Base-by-base conservation (phyloP, 495 filamentous ascomycete species). In the Elasticomyces elasticus region DNA sequence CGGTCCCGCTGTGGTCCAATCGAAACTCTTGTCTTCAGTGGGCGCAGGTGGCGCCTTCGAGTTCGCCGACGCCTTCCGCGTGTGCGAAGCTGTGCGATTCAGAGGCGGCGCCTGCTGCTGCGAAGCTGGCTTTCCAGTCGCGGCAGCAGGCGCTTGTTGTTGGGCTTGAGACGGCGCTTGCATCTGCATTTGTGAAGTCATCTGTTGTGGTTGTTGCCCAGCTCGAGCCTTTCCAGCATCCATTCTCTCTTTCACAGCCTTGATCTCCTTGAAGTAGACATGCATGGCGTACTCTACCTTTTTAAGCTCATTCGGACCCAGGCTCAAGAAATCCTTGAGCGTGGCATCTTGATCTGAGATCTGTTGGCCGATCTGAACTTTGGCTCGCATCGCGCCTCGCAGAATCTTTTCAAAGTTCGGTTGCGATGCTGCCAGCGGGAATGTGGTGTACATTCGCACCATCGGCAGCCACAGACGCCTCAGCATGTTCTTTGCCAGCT, bases 1-100 rank as follows among this genome's bases (percentile, higher is more conserved):
- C 17, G 86, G 87, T 28, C 87, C 87, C 37, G 83, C 78, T 7
- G 76, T 75, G 20, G 81, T 82, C 55, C 90, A 77, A 40, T 75
- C 76, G 64, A 86, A 86, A 0, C 83, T 79, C 33, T 81, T 74
- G 38, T 84, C 77, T 0, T 79, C 73, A 0, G 78, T 85, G n/a
- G 84, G 82, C 5, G 84, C 79, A 48, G 81, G 73, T 12, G 84
- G 76, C 15, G 77, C 71, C 37, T 64, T 65, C 17, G 40, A 51
- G 46, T 53, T 58, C 22, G 22, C 1, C 3, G 53, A 56, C 7
- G 40, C 22, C 23, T 54, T 62, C 12, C 54, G 9, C 4, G 2
- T 24, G 15, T 57, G 54, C 17, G 59, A 46, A 0, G 24, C 20
- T 7, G 51, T 54, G 5, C 27, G 25, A 13, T 23, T 45, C 23